A percentile compares a stretch with the other conserved stretches of the same genome.
phyloP scores from a whole-genome alignment of 352 stramenopile genomes.

The Blastocystis sp. region DNA sequence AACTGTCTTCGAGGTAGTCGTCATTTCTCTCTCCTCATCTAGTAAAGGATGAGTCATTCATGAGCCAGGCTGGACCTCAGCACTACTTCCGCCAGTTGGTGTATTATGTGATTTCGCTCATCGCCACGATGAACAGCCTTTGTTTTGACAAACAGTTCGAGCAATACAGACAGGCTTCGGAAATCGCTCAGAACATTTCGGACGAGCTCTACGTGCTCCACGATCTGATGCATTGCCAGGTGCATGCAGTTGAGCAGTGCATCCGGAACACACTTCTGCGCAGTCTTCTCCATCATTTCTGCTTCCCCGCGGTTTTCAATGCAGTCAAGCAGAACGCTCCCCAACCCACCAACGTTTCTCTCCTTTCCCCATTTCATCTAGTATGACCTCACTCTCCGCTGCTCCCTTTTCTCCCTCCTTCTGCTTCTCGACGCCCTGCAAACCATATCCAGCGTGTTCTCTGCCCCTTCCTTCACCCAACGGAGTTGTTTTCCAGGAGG shows the following conservation, averaged over 20 bases:
- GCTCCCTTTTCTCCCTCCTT: neutral
- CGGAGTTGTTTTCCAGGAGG: neutral
- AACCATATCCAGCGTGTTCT: neutral
- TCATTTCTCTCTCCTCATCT: neutral
- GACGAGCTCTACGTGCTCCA: conserved; percentile 24
- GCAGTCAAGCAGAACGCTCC: neutral
- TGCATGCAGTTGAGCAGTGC: neutral
- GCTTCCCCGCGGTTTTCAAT: conserved; percentile 30
- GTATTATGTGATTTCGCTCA: conserved; percentile 35
- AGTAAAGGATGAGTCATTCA: neutral
- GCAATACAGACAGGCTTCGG: neutral
- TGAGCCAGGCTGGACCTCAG: neutral
- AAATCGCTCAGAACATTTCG: conserved; percentile 12
- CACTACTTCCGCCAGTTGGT: conserved; percentile 24
- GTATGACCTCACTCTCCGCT: neutral
- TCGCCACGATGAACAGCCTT: neutral
- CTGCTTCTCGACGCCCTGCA: neutral
- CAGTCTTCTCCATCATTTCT: neutral
- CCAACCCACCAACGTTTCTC: neutral
- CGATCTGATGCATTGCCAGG: neutral
- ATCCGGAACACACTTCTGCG: neutral
- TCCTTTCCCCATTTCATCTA: neutral
- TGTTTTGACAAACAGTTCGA: neutral
- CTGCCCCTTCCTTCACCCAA: neutral
- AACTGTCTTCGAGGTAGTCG: conserved; percentile 55